Percentiles rank a stretch among this genome's conserved stretches.
Conservation (phyloP, 2,329 filamentous ascomycete species). For the Aspergillus sp. region DNA sequence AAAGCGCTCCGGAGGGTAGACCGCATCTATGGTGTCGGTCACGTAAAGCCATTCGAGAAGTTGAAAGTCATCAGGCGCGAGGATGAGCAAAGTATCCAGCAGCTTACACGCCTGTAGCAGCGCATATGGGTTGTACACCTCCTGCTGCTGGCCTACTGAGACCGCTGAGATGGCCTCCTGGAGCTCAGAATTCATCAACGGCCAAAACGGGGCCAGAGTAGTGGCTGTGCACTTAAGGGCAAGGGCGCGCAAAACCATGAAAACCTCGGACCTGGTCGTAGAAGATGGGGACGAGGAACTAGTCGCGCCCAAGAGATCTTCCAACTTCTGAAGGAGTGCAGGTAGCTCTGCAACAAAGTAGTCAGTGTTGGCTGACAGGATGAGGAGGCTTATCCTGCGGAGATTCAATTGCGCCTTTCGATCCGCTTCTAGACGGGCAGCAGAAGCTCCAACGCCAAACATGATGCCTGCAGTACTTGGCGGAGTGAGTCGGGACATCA, state of each 20-base stretch:
- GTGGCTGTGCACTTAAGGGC: conserved; percentile 76
- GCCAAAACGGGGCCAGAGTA: conserved; percentile 85
- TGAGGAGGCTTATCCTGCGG: conserved; percentile 74
- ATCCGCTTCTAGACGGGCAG: conserved; percentile 91
- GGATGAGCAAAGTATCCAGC: conserved; percentile 80
- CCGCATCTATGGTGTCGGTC: conserved; percentile 93
- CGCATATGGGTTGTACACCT: conserved; percentile 74
- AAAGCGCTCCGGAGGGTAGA: conserved; percentile 74
- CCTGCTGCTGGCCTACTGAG: conserved; percentile 67
- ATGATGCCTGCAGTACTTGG: conserved; percentile 94
- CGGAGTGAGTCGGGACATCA: conserved; percentile 74
- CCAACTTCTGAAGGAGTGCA: conserved; percentile 75
- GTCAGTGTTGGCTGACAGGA: conserved; percentile 76
- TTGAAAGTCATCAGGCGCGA: conserved; percentile 93
- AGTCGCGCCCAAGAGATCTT: conserved; percentile 82
- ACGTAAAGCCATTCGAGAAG: conserved; percentile 98
- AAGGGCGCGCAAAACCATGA: conserved; percentile 81
- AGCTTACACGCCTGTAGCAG: conserved; percentile 92
- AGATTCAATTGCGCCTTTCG: conserved; percentile 89
- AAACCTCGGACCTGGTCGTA: conserved; percentile 82
- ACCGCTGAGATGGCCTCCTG: conserved; percentile 77
- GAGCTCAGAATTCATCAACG: conserved; percentile 81
- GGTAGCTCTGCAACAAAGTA: conserved; percentile 76
- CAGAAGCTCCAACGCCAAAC: conserved; percentile 95
- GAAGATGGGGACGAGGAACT: conserved; percentile 89